Evolutionary conservation across 345 rosid genomes (phyloP), one percentile per base, ranked within the genome.

Genomic region (Carallia pectinifolia): DNA sequence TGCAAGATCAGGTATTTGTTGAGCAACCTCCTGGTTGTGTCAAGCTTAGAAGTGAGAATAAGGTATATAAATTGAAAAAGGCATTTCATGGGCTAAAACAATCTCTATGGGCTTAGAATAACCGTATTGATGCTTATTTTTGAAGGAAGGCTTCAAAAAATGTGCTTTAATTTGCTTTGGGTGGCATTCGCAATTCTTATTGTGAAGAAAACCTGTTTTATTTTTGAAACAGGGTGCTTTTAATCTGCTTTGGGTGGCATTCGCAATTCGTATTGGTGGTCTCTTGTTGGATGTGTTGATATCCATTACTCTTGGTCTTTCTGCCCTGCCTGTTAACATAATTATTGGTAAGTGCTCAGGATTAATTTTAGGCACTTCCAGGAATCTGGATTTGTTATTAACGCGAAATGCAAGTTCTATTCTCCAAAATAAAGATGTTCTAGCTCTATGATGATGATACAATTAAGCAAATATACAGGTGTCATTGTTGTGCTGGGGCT

Each of bases 231-330:
- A 89, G 93, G 89, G 88, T 40, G 89, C 96, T 76, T 81, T 86
- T 72, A 86, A 87, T 73, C 96, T 93, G 3, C 92, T 93, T 4
- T 89, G 93, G 93, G 88, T 88, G 69, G 98, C 97, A 61, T 93
- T 90, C 79, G 84, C 92, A 8, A 89, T 93, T 67, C 88, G 89
- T 18, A 82, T 89, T 31, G 96, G 93, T 31, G 93, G 97, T 58
- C 81, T 92, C 29, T 70, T 88, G 75, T 74, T 93, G 77, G 98
- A 93, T 75, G 93, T 93, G 81, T 81, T 93, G 54, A 90, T 90
- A 77, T 89, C 96, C 52, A 79, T 86, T 56, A 90, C 90, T 5
- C 90, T 93, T 5, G 97, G 97, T 34, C 87, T 90, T 59, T 86
- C 96, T 71, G 96, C 96, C 0, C 82, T 93, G 55, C 98, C 97